These are phyloP conservation scores for Stagonosporopsis cucurbitacearum DNA, from an alignment of 2,329 filamentous ascomycete species.

Conservation along the genomic window DNA sequence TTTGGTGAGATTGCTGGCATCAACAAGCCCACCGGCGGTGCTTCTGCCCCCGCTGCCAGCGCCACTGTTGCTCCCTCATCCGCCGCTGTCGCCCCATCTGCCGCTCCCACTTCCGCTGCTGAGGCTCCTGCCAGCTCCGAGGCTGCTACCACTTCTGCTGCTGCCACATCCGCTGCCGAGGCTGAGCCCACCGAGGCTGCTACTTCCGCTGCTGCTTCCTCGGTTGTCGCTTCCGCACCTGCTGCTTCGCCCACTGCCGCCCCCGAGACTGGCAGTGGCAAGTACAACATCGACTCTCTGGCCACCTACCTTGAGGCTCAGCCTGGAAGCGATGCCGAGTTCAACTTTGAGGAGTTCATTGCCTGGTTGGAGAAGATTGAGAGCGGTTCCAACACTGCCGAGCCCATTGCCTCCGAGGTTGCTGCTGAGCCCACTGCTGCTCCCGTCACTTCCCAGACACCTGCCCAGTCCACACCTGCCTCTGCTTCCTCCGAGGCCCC, in stretches of 20 bases:
- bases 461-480: slow-evolving; percentile 3
- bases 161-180: slow-evolving; percentile 3
- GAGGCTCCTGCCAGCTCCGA: slow-evolving; percentile 5
- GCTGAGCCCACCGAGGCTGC: slow-evolving; percentile 8
- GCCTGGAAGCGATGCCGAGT: slow-evolving; percentile 15
- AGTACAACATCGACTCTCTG: slow-evolving; percentile 12
- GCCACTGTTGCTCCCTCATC: slow-evolving; percentile 18
- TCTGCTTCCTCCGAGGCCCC: slow-evolving; percentile 10
- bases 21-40: slow-evolving; percentile 29
- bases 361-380: slow-evolving; percentile 19
- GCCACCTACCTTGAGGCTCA: slow-evolving; percentile 14
- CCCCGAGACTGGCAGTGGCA: slow-evolving; percentile 15
- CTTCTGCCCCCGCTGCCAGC: slow-evolving; percentile 26
- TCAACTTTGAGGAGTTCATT: slow-evolving; percentile 14
- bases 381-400: slow-evolving; percentile 14
- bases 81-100: slow-evolving; percentile 8
- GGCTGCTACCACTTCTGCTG: slow-evolving; percentile 5
- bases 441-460: neutral
- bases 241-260: slow-evolving; percentile 16
- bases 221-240: slow-evolving; percentile 16
- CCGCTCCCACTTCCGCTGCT: slow-evolving; percentile 14
- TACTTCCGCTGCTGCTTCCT: slow-evolving; percentile 11
- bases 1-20: slow-evolving; percentile 34
- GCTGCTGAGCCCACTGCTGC: slow-evolving; percentile 9
- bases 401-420: slow-evolving; percentile 6